phyloP scores from a whole-genome alignment of 352 stramenopile species.

The Phytopythium cucurbitacearum region DNA sequence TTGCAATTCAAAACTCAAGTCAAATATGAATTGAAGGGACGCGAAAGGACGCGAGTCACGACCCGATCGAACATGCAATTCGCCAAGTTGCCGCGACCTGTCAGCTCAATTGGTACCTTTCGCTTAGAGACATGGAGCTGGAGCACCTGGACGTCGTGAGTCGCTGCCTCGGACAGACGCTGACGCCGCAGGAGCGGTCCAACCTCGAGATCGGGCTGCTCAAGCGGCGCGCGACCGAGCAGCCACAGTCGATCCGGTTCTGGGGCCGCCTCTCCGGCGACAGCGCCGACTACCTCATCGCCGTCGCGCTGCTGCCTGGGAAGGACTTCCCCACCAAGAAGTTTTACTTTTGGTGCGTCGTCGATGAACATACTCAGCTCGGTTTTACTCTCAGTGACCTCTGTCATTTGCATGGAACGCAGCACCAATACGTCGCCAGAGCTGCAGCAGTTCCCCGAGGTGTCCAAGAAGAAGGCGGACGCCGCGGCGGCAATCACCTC shows the following conservation, averaged over 20 bases:
- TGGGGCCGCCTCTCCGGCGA: constrained; percentile 67
- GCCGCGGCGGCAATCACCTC: constrained; percentile 38
- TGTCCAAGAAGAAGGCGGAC: constrained; percentile 53
- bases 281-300: constrained; percentile 64
- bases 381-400: not conserved
- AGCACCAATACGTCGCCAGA: constrained; percentile 76
- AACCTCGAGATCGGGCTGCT: constrained; percentile 73
- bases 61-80: not conserved
- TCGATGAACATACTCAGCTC: not conserved
- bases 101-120: not conserved
- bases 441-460: constrained; percentile 74
- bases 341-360: constrained; percentile 75
- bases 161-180: constrained; percentile 56
- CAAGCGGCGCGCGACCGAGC: constrained; percentile 62
- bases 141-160: constrained; percentile 72
- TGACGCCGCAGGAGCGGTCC: constrained; percentile 72
- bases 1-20: not conserved
- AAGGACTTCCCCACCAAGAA: constrained; percentile 80
- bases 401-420: not conserved
- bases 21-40: not conserved
- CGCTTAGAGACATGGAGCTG: constrained; percentile 45
- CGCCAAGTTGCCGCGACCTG: not conserved
- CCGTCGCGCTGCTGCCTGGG: constrained; percentile 43
- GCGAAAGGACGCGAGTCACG: constrained; percentile 2
- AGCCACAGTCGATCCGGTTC: constrained; percentile 59